Percentiles rank a stretch among this genome's conserved stretches.
Evolutionary conservation across 441 rosid genomes (phyloP).

Genomic region (Croton setiger): DNA sequence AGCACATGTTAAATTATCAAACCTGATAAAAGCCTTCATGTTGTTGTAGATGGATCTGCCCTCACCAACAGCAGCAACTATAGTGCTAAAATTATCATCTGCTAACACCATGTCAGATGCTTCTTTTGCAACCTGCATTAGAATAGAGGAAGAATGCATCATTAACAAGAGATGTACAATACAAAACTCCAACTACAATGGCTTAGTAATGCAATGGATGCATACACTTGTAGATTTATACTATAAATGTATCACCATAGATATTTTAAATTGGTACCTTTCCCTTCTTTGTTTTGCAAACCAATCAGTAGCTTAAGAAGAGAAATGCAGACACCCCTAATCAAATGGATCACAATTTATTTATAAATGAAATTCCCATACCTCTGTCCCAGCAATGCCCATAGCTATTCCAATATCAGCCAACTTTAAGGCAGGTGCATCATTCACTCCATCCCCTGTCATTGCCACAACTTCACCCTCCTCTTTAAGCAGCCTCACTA

Average conservation of each 20-base stretch:
- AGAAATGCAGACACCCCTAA: background rate
- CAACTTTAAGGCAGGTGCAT: conserved; percentile 89
- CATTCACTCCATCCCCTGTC: conserved; percentile 98
- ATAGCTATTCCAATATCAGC: conserved; percentile 94
- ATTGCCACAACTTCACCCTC: conserved; percentile 97
- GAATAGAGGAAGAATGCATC: background rate
- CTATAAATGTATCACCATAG: background rate
- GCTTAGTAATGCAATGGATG: background rate
- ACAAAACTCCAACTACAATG: background rate
- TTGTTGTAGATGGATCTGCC: conserved; percentile 90
- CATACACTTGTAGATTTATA: background rate
- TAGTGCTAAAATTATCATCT: conserved; percentile 93
- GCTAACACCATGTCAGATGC: conserved; percentile 97
- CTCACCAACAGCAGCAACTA: conserved; percentile 95
- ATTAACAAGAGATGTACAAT: background rate
- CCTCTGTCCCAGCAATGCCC: conserved; percentile 97
- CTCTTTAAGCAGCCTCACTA: conserved; percentile 90
- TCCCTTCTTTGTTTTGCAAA: background rate
- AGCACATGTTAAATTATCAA: conserved; percentile 1
- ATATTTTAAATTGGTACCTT: too few species aligned
- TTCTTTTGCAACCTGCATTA: conserved; percentile 85
- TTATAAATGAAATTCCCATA: conserved; percentile 22
- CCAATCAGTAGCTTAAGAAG: background rate
- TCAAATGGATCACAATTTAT: background rate
- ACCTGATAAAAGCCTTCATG: conserved; percentile 98